phyloP scores from a whole-genome alignment of 2,329 filamentous ascomycete species.

The Emergomyces africanus region DNA sequence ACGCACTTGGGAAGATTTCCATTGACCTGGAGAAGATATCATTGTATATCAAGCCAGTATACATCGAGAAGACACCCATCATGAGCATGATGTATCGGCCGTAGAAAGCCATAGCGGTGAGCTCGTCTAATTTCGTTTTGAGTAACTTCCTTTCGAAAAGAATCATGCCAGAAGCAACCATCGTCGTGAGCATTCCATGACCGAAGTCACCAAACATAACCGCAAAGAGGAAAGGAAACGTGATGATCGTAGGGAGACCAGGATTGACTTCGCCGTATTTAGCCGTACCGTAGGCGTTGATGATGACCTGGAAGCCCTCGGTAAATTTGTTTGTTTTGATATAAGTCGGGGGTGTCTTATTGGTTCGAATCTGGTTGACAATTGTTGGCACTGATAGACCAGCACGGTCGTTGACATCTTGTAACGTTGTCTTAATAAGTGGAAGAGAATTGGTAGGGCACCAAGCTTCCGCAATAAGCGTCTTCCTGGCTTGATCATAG shows the following conservation, averaged over 20 bases:
- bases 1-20: conserved; percentile 77
- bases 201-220: conserved; percentile 99
- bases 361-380: conserved; percentile 93
- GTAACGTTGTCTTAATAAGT: conserved; percentile 81
- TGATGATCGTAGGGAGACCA: conserved; percentile 86
- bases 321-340: conserved; percentile 99
- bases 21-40: conserved; percentile 92
- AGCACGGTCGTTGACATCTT: conserved; percentile 92
- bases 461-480: conserved; percentile 95
- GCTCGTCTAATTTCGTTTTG: conserved; percentile 84
- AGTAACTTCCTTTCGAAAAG: conserved; percentile 80
- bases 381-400: conserved; percentile 96
- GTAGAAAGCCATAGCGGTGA: conserved; percentile 98
- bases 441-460: conserved; percentile 83
- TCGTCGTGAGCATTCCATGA: conserved; percentile 79
- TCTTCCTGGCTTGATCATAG: conserved; percentile 90
- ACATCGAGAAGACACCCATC: conserved; percentile 96
- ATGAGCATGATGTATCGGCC: conserved; percentile 96
- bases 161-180: conserved; percentile 81
- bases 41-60: conserved; percentile 95
- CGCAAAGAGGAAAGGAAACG: conserved; percentile 98
- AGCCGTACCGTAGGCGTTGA: conserved; percentile 94
- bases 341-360: conserved; percentile 94
- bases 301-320: conserved; percentile 95
- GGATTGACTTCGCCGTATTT: conserved; percentile 98